phyloP scores from a whole-genome alignment of 139 green algal species.

The Astrephomene gubernaculifera region DNA sequence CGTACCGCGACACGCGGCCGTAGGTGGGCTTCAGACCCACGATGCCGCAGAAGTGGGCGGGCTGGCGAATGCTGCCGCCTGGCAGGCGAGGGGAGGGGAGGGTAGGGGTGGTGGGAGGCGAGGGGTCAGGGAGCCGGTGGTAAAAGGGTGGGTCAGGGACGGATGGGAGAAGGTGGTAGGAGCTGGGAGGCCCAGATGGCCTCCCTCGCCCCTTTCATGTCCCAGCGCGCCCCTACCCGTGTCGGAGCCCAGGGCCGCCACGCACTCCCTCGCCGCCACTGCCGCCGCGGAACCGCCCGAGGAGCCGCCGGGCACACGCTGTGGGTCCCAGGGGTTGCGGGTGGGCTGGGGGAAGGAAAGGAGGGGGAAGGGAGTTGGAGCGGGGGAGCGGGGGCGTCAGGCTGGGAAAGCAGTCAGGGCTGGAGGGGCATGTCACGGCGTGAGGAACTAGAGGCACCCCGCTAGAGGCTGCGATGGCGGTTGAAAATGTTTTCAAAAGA shows the following conservation, averaged over 20 bases:
- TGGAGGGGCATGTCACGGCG: no score
- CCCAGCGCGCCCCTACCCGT: slow-evolving; percentile 77
- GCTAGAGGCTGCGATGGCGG: no score
- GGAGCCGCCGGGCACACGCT: slow-evolving; percentile 92
- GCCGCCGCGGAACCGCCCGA: slow-evolving; percentile 95
- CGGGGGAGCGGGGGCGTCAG: not conserved
- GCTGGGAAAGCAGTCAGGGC: not conserved
- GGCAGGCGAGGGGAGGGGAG: no score
- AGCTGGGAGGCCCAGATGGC: no score
- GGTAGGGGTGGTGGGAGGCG: no score
- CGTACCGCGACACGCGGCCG: slow-evolving; percentile 89
- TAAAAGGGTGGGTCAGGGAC: no score
- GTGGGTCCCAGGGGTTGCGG: slow-evolving; percentile 84
- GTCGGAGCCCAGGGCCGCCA: slow-evolving; percentile 88
- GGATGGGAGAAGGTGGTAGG: no score
- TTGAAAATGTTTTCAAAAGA: no score
- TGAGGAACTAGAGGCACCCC: no score
- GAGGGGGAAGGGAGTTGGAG: not conserved
- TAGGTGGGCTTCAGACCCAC: slow-evolving; percentile 99
- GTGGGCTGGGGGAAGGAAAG: slow-evolving; percentile 62
- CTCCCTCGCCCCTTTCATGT: not conserved
- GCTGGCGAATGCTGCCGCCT: slow-evolving; percentile 95
- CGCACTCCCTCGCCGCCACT: slow-evolving; percentile 85
- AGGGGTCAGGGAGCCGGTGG: no score
- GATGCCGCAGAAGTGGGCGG: slow-evolving; percentile 95